Base-by-base conservation (phyloP, 768 basidiomycete genomes). In the Leccinum uliginosum region DNA sequence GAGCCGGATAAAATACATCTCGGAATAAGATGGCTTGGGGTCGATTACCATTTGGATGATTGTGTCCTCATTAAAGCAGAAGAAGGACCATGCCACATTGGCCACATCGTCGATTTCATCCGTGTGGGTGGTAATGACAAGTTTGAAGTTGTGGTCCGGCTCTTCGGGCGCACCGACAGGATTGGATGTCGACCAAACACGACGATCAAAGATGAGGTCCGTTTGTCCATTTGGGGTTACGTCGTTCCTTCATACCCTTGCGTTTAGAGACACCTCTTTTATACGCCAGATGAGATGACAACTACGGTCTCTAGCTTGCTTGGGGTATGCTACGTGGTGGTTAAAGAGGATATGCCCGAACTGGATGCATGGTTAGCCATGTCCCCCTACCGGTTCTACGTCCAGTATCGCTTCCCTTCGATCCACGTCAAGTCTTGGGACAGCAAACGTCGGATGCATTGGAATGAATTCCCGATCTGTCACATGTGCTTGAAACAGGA, bases 311-410 rank as follows among this genome's bases (percentile, higher is more conserved):
- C 32, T 54, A 67, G 76, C 10, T 66, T 90, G 12, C 69, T 87
- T 23, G 73, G 72, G 3, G 70, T 78, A 0, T 80, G 83, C 56
- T 77, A 72, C 46, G 84, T 83, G 24, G 71, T 80, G 11, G 72
- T 79, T 11, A 65, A 70, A 10, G 60, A 64, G 19, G 58, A 66
- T 14, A 58, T 73, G 47, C 65, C 65, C 8, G 68, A 71, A 32
- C 56, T 81, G 27, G 66, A 76, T 30, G 62, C 70, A 0, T 84
- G 85, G 85, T 65, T 85, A 3, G 62, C 73, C 12, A 62, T 76
- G 23, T 85, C 85, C 1, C 78, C 83, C 0, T 68, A 77, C 26
- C 82, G 84, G 55, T 90, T 87, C 67, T 88, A 80, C 54, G 65
- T 80, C 55, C 64, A 67, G n/a, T 86, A 81, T 58, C 58, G 55